These are phyloP conservation scores for Mimosa bimucronata DNA, from an alignment of 306 rosid genomes.

Conservation along the genomic window DNA sequence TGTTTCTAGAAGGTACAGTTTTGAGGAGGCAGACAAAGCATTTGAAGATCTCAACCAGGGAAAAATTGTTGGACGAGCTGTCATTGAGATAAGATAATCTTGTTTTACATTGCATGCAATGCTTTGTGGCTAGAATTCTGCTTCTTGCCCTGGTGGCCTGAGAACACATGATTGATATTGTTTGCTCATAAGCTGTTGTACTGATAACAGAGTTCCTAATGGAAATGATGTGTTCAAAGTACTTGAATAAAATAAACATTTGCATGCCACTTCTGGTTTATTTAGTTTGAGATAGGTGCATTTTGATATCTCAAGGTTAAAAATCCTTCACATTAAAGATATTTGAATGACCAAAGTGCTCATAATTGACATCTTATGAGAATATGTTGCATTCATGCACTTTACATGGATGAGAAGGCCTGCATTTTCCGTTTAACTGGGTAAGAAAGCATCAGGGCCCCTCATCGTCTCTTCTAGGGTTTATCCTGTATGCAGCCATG, in stretches of 20 bases:
- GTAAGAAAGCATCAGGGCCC: not conserved
- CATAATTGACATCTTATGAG: constrained; percentile 7
- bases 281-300: not conserved
- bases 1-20: constrained; percentile 79
- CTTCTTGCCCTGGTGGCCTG: constrained; percentile 43
- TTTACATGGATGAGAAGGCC: not conserved
- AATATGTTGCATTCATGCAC: not conserved
- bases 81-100: constrained; percentile 71
- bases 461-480: not conserved
- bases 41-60: constrained; percentile 85
- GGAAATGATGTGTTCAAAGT: constrained; percentile 26
- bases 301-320: not conserved
- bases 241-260: not conserved
- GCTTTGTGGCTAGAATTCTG: constrained; percentile 18
- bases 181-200: not conserved
- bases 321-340: constrained; percentile 3
- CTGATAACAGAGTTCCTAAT: not conserved
- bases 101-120: constrained; percentile 30
- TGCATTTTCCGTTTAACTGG: not conserved
- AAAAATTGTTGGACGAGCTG: constrained; percentile 76
- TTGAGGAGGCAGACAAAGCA: constrained; percentile 78
- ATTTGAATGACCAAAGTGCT: not conserved
- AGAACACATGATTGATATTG: constrained; percentile 40
- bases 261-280: constrained; percentile 28
- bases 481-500: not conserved